Evolutionary conservation across 2,329 filamentous ascomycete genomes (phyloP).

Genomic region (Chalaropsis thielavioides): DNA sequence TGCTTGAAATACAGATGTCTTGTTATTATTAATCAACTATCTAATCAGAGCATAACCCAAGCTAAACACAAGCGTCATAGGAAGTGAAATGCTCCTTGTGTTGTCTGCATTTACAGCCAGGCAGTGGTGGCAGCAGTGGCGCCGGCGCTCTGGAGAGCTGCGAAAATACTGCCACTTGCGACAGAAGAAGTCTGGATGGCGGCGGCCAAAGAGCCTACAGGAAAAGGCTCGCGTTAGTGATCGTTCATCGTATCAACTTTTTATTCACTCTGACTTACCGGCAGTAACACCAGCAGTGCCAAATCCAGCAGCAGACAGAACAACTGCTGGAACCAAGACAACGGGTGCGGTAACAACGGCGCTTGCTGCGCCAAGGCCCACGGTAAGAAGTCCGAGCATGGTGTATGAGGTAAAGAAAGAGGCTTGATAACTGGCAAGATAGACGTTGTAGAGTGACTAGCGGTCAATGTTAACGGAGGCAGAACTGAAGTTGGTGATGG

Average conservation of each 20-base stretch:
- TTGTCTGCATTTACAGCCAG: too few relatives aligned
- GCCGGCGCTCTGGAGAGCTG: slow-evolving; percentile 12
- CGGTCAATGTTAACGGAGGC: not conserved
- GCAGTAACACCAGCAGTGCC: not conserved
- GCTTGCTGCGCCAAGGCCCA: not conserved
- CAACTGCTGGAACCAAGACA: not conserved
- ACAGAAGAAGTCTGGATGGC: not conserved
- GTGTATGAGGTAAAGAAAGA: not conserved
- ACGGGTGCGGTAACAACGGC: not conserved
- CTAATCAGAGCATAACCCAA: too few relatives aligned
- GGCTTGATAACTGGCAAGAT: not conserved
- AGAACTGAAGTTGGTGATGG: not conserved
- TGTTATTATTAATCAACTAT: too few relatives aligned
- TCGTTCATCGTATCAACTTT: not conserved
- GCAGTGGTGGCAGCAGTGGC: not conserved
- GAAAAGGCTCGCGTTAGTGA: not conserved
- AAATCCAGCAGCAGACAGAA: not conserved
- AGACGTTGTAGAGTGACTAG: not conserved
- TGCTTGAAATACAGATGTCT: too few relatives aligned
- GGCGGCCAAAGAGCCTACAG: slow-evolving; percentile 3
- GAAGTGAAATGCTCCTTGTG: too few relatives aligned
- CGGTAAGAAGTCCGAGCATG: not conserved
- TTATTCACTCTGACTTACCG: not conserved
- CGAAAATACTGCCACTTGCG: slow-evolving; percentile 4
- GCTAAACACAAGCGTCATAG: too few relatives aligned